phyloP scores from a whole-genome alignment of 176 grass and related monocot species.

The Tuctoria greenei region DNA sequence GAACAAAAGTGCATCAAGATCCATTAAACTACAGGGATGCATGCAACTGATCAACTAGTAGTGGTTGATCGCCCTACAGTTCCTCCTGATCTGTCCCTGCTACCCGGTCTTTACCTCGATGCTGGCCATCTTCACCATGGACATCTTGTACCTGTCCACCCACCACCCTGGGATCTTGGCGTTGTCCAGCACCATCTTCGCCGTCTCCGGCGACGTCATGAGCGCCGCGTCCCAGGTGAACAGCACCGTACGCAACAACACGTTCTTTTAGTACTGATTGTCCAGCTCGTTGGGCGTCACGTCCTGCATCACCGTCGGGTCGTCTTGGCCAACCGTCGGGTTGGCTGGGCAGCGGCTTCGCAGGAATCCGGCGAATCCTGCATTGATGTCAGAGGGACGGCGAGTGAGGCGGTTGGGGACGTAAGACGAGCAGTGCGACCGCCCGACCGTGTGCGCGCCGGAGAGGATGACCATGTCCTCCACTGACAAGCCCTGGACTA shows the following conservation, averaged over 20 bases:
- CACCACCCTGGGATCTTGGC: neutral
- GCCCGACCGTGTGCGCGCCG: slow-evolving; percentile 2
- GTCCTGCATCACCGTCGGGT: neutral
- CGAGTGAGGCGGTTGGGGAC: neutral
- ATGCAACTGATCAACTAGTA: neutral
- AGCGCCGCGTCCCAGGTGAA: slow-evolving; percentile 3
- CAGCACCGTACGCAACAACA: neutral
- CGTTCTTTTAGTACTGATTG: slow-evolving; percentile 3
- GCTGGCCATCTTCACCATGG: slow-evolving; percentile 13
- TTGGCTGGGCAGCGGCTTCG: neutral
- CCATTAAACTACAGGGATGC: no score
- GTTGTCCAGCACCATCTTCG: neutral
- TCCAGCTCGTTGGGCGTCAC: neutral
- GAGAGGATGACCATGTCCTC: slow-evolving; percentile 20
- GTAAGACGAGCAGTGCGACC: neutral
- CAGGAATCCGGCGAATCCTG: neutral
- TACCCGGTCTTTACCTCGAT: neutral
- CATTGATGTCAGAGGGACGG: neutral
- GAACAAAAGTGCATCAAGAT: no score
- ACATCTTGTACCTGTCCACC: neutral
- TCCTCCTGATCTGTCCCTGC: neutral
- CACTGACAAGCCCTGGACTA: neutral
- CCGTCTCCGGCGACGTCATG: neutral
- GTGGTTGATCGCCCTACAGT: neutral
- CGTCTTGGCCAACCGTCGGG: neutral